Base-by-base conservation (phyloP, 2,329 filamentous ascomycete species). In the Penicillium psychrosexuale region DNA sequence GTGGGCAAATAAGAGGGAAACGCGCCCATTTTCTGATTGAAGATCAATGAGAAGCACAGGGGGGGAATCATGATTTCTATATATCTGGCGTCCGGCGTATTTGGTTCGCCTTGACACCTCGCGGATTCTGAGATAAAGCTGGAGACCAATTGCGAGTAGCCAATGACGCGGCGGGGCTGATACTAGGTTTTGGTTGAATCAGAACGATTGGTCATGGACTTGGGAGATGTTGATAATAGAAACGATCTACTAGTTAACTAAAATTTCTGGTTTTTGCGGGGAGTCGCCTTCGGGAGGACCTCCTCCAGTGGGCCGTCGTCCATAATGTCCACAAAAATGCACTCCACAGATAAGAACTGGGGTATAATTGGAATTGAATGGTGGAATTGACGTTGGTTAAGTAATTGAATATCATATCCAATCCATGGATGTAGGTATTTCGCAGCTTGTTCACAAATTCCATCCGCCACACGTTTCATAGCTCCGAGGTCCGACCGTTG, bases 261-360 rank as follows among this genome's bases (percentile, higher is more conserved):
- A 55, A 48, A 54, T 55, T 50, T 49, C 33, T 45, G 53, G 46
- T 60, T 62, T 66, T 57, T 55, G 53, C 55, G 61, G 60, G 61
- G 57, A 47, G 45, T 52, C 58, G 31, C 5, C 28, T 15, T 69
- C 66, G 67, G 66, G 49, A 65, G 67, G 66, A 69, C 67, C 59
- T 69, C 45, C 67, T 68, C 17, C 15, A 63, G 59, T 65, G 62
- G 61, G 66, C 48, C 53, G 34, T 19, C 12, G 36, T 39, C 13
- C 11, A 42, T 31, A 33, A 17, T 42, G n/a, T 42, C 40, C 27
- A 44, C 40, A 17, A 4, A 6, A 38, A n/a, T 42, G 13, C 19
- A 42, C 50, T 54, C 46, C 40, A 55, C 44, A 46, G 52, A 51
- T 52, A 55, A 55, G 43, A 43, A 38, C 42, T 24, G 52, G 43